Conservation (phyloP, 2,329 filamentous ascomycete genomes). For the Pseudonectria buxi region DNA sequence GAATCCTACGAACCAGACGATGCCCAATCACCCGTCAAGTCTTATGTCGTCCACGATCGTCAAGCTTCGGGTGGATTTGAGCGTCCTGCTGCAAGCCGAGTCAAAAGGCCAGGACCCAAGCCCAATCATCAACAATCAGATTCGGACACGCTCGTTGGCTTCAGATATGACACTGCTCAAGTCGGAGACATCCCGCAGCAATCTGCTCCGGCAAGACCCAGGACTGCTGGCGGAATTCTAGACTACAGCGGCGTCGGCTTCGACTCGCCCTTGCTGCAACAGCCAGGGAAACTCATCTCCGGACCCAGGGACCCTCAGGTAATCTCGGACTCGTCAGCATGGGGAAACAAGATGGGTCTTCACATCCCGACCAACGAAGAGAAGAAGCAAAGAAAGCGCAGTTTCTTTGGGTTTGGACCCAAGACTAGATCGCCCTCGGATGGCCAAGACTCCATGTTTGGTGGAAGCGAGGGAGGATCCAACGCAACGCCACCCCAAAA, state of each 20-base stretch:
- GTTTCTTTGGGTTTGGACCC: constrained; percentile 64
- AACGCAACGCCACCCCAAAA: constrained; percentile 37
- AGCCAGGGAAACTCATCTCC: constrained; percentile 58
- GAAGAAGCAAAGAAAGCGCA: constrained; percentile 73
- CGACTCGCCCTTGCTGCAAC: constrained; percentile 30
- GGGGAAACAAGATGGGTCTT: constrained; percentile 70
- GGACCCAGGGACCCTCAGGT: constrained; percentile 76
- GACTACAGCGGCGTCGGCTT: constrained; percentile 29
- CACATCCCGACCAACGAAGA: constrained; percentile 54
- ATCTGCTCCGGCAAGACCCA: constrained; percentile 31
- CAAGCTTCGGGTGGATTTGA: constrained; percentile 30
- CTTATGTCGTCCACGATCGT: constrained; percentile 30
- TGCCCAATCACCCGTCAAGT: constrained; percentile 26
- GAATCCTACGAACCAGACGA: constrained; percentile 62
- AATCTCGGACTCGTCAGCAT: constrained; percentile 75
- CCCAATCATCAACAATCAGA: constrained; percentile 30
- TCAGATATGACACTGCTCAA: constrained; percentile 52
- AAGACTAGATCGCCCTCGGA: constrained; percentile 54
- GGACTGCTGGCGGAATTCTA: constrained; percentile 27
- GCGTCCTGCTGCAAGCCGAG: constrained; percentile 12
- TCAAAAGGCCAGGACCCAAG: constrained; percentile 28
- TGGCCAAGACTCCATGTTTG: constrained; percentile 49
- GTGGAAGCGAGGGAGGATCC: constrained; percentile 39
- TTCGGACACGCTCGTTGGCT: constrained; percentile 46
- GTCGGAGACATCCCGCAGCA: constrained; percentile 43